Evolutionary conservation across 2,329 filamentous ascomycete species (phyloP).

Genomic region (Talaromyces sp.): DNA sequence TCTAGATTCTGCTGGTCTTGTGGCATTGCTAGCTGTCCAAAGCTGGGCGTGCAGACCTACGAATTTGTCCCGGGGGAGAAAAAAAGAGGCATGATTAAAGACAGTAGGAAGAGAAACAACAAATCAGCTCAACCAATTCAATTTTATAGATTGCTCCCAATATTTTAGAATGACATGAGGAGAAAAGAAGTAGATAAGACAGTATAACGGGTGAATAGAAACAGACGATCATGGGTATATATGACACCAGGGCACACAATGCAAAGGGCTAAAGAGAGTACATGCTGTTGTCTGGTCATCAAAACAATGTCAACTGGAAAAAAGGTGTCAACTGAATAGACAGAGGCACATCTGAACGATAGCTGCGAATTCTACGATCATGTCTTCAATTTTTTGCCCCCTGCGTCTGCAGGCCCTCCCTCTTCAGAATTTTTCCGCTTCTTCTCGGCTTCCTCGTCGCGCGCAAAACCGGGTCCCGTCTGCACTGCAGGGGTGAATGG

Average conservation of each 20-base stretch:
- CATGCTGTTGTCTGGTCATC: conserved; percentile 3
- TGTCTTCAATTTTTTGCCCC: conserved; percentile 41
- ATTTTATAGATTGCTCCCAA: background rate
- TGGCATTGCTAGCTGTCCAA: background rate
- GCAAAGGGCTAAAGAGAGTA: conserved; percentile 6
- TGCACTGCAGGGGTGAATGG: conserved; percentile 74
- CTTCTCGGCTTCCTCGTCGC: conserved; percentile 44
- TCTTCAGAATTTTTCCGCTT: conserved; percentile 45
- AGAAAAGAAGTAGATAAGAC: background rate
- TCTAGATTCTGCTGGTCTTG: background rate
- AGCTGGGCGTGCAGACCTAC: background rate
- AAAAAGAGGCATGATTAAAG: background rate
- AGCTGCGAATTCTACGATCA: conserved; percentile 20
- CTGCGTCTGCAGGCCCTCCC: conserved; percentile 30
- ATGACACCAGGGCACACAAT: conserved; percentile 9
- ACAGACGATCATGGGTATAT: conserved; percentile 12
- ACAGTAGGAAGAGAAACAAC: background rate
- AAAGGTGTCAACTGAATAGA: background rate
- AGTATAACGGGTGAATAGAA: background rate
- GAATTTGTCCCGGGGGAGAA: background rate
- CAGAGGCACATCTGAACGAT: background rate
- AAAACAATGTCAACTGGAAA: conserved; percentile 6
- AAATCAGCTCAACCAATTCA: background rate
- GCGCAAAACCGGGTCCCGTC: conserved; percentile 39
- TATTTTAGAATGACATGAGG: background rate